Evolutionary conservation across 2,329 filamentous ascomycete genomes (phyloP).

Genomic region (Pochonia chlamydosporia): DNA sequence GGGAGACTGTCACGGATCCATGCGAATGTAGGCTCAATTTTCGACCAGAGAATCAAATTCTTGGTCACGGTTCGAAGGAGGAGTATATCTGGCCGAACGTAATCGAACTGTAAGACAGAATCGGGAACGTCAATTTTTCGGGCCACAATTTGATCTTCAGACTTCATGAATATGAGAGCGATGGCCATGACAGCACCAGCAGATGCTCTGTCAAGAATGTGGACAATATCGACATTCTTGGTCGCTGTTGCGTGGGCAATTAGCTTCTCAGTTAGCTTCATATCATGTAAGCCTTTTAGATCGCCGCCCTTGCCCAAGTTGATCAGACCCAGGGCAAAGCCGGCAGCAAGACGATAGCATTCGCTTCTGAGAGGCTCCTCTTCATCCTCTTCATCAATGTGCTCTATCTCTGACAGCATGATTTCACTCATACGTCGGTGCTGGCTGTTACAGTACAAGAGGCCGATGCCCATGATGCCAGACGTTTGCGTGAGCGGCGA

Average conservation of each 20-base stretch:
- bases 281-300: slow-evolving; percentile 83
- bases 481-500: slow-evolving; percentile 92
- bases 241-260: slow-evolving; percentile 79
- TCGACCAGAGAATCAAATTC: slow-evolving; percentile 89
- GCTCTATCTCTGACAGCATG: slow-evolving; percentile 95
- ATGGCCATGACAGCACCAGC: slow-evolving; percentile 90
- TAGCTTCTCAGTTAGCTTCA: slow-evolving; percentile 85
- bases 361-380: slow-evolving; percentile 84
- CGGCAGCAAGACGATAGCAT: slow-evolving; percentile 91
- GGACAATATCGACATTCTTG: slow-evolving; percentile 86
- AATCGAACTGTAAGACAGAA: slow-evolving; percentile 87
- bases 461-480: slow-evolving; percentile 92
- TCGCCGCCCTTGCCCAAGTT: slow-evolving; percentile 90
- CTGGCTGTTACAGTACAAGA: slow-evolving; percentile 91
- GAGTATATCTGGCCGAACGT: slow-evolving; percentile 88
- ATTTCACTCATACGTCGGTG: slow-evolving; percentile 98
- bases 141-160: slow-evolving; percentile 79
- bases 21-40: slow-evolving; percentile 63
- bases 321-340: slow-evolving; percentile 88
- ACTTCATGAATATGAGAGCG: slow-evolving; percentile 94
- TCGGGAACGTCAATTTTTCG: slow-evolving; percentile 91
- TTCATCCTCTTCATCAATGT: slow-evolving; percentile 72
- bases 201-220: slow-evolving; percentile 87
- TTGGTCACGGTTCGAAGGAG: slow-evolving; percentile 83
- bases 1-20: slow-evolving; percentile 79